Base-by-base conservation (phyloP, 495 filamentous ascomycete species). In the Talaromyces trachyspermus region DNA sequence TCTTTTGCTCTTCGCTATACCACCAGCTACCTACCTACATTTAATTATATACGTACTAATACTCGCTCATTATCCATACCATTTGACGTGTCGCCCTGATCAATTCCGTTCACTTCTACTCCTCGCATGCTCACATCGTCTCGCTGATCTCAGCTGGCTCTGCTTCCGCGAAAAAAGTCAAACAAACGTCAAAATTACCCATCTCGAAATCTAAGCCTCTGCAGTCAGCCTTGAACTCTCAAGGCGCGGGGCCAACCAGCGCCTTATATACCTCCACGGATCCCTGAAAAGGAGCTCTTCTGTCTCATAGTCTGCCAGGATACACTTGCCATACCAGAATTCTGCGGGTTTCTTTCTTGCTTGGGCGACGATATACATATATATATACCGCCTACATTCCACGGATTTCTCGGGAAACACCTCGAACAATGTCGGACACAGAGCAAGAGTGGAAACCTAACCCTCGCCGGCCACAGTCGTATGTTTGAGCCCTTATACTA, bases 401-500 rank as follows among this genome's bases (percentile, higher is more conserved):
- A 46, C 27, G 14, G 19, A 46, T 25, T 36, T 24, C 44, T 24
- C 27, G 30, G 44, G 44, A 46, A 46, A 46, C 44, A 33, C 14
- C 26, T 36, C 44, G 25, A 30, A 68, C 45, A 9, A 76, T 78
- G 74, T 72, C 83, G 38, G 81, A 86, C 62, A 70, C 75, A 51
- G 83, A 86, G 48, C 75, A 75, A 53, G 83, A 83, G 61, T 89
- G 84, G 83, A 84, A 87, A 75, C 84, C 86, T 29, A 86, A 71
- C 62, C 44, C 44, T 46, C 74, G 72, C 54, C 82, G 83, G 36
- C 86, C 86, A 43, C 85, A 90, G 72, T 91, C 87, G 87, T 91
- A 69, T 66, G 86, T 80, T 38, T 41, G 41, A 51, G 54, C 47
- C 39, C 32, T 46, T 42, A 24, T 23, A n/a, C n/a, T n/a, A n/a